Percentiles rank a stretch among this genome's conserved stretches.
These are phyloP conservation scores for Yarrowia sp. DNA, from an alignment of 805 yeast genomes.

Conservation along the genomic window DNA sequence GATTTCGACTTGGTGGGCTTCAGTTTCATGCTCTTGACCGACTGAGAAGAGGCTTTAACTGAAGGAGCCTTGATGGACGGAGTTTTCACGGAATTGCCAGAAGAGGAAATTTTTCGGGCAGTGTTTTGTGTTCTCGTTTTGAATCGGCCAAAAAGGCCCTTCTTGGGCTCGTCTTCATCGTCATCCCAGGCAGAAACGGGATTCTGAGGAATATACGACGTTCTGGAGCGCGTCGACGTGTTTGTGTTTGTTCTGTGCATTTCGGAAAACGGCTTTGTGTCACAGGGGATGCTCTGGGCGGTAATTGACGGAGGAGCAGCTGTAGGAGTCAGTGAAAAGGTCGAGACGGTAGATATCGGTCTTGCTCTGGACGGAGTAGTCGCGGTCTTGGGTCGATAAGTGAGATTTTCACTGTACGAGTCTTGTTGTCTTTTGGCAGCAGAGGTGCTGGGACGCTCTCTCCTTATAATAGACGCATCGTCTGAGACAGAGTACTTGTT, in stretches of 20 bases:
- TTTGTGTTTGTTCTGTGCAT: neutral
- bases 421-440: neutral
- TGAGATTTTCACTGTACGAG: neutral
- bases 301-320: neutral
- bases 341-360: neutral
- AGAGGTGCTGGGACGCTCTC: neutral
- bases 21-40: too few relatives aligned
- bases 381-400: neutral
- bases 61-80: neutral
- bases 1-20: neutral
- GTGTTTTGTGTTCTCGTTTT: neutral
- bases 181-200: constrained; percentile 11
- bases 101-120: too few relatives aligned
- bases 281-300: neutral
- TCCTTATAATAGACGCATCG: constrained; percentile 1
- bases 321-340: neutral
- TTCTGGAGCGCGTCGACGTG: neutral
- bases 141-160: neutral
- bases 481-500: constrained; percentile 21
- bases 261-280: neutral
- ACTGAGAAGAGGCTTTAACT: too few relatives aligned
- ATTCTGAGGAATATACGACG: neutral
- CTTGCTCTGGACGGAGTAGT: neutral
- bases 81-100: too few relatives aligned
- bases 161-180: constrained; percentile 4